These are phyloP conservation scores for Trypanosoma brucei DNA, from an alignment of 208 protist genomes.

Conservation along the genomic window DNA sequence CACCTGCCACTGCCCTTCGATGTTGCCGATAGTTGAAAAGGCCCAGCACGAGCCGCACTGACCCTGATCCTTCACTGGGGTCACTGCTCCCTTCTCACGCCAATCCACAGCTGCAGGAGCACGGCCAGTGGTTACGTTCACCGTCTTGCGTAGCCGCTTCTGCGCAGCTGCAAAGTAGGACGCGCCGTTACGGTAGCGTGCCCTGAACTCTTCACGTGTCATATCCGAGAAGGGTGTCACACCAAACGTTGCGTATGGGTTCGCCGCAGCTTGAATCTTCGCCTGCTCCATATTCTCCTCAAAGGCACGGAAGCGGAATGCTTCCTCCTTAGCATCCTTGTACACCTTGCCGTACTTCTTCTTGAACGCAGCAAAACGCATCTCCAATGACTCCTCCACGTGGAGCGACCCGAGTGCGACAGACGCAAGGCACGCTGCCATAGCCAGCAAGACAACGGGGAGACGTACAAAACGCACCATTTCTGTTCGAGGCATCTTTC, in stretches of 20 bases:
- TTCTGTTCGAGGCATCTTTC: background rate
- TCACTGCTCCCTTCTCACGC: slow-evolving; percentile 4
- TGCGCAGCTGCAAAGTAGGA: background rate
- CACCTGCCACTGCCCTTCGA: slow-evolving; percentile 2
- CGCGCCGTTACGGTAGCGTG: slow-evolving; percentile 2
- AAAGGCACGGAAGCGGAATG: slow-evolving; percentile 4
- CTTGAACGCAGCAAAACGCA: slow-evolving; percentile 3
- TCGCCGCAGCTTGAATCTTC: background rate
- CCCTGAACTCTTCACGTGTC: slow-evolving; percentile 4
- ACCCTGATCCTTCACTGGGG: slow-evolving; percentile 4
- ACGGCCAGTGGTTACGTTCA: background rate
- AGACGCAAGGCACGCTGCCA: background rate
- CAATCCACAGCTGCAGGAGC: slow-evolving; percentile 1
- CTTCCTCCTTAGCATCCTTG: background rate
- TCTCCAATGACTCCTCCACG: background rate
- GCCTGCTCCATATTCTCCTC: slow-evolving; percentile 1
- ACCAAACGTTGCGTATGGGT: slow-evolving; percentile 6
- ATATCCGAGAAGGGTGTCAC: slow-evolving; percentile 4
- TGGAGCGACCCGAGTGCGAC: background rate
- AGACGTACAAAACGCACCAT: background rate
- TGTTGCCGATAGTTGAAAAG: slow-evolving; percentile 5
- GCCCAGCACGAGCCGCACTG: slow-evolving; percentile 1
- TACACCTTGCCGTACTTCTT: slow-evolving; percentile 6
- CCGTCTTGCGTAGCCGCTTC: background rate
- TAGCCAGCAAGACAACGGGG: background rate